Base-by-base conservation (phyloP, 768 basidiomycete species). In the Dioszegia aurantiaca region DNA sequence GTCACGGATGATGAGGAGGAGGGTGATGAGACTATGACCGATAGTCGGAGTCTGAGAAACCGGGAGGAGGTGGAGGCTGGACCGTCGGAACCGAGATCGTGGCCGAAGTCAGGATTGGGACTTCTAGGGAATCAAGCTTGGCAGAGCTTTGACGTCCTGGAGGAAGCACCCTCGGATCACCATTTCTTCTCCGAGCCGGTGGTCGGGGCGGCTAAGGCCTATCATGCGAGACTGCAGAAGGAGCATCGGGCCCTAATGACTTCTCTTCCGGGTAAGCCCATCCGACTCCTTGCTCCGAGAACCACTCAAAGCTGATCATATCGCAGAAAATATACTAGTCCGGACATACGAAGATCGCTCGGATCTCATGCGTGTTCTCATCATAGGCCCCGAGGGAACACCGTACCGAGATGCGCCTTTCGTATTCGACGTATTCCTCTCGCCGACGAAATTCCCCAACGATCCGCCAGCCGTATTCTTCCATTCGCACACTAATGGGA, bases 381-480 rank as follows among this genome's bases (percentile, higher is more conserved):
- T 97, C 59, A 85, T 97, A 62, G 92, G 92, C 2, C 90, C 91
- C 57, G 85, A 87, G 67, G 92, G 91, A 63, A 95, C 93, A 9
- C 92, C 92, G n/a, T 95, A 94, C 65, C 84, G 89, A 74, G 87
- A 93, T 74, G 89, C 90, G 19, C 93, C 92, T 0, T 93, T 94
- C 77, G 86, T 95, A 24, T 94, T 95, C 56, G 92, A 97, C 77
- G 90, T 88, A 84, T 54, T 86, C 87, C 74, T 95, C 87, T 73
- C 90, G 86, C 43, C 84, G 85, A 63, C 83, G 80, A 73, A 63
- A 60, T 78, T 69, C 65, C 77, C 77, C 3, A 46, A 63, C 21
- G 69, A 72, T 60, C 90, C 92, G 12, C 92, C 92, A 0, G 80
- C 84, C 55, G 93, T 92, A 10, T 87, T 89, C 78, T 97, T 97